phyloP scores from a whole-genome alignment of 139 green algal genomes.

The Picochlorum costavermella region DNA sequence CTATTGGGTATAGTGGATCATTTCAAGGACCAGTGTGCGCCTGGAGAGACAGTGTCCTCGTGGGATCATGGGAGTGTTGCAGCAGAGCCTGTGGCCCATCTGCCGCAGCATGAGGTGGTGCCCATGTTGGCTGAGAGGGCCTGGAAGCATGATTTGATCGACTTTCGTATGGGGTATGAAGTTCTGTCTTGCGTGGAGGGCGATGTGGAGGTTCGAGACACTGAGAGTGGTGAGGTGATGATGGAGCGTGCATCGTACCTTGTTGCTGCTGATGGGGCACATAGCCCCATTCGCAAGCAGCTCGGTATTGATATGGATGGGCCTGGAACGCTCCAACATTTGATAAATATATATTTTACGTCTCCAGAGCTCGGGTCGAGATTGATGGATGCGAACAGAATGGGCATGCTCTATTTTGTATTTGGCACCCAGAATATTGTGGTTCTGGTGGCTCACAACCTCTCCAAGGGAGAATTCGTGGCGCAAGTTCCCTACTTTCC shows the following conservation, averaged over 20 bases:
- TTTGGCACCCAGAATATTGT: slow-evolving; percentile 70
- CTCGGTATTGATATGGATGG: slow-evolving; percentile 54
- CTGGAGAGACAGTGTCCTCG: neutral
- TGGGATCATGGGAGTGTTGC: slow-evolving; percentile 17
- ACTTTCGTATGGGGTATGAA: slow-evolving; percentile 23
- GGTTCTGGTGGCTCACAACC: slow-evolving; percentile 85
- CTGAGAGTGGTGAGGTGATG: neutral
- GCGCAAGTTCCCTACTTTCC: slow-evolving; percentile 88
- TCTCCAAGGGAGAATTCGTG: slow-evolving; percentile 84
- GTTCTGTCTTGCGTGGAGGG: neutral
- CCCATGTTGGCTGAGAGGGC: slow-evolving; percentile 44
- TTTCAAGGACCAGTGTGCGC: slow-evolving; percentile 42
- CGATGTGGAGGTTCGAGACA: neutral
- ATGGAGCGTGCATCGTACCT: slow-evolving; percentile 26
- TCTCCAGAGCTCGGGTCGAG: slow-evolving; percentile 24
- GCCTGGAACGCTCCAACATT: slow-evolving; percentile 55
- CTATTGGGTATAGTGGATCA: slow-evolving; percentile 76
- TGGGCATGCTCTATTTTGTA: slow-evolving; percentile 96
- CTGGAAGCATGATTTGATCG: neutral
- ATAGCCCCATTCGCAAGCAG: slow-evolving; percentile 32
- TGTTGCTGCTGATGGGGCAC: slow-evolving; percentile 65
- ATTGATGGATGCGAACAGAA: slow-evolving; percentile 16
- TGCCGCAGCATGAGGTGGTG: slow-evolving; percentile 79
- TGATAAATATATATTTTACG: slow-evolving; percentile 86
- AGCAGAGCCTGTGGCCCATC: slow-evolving; percentile 67